phyloP scores from a whole-genome alignment of 2,329 filamentous ascomycete species.

The Alternaria dauci region DNA sequence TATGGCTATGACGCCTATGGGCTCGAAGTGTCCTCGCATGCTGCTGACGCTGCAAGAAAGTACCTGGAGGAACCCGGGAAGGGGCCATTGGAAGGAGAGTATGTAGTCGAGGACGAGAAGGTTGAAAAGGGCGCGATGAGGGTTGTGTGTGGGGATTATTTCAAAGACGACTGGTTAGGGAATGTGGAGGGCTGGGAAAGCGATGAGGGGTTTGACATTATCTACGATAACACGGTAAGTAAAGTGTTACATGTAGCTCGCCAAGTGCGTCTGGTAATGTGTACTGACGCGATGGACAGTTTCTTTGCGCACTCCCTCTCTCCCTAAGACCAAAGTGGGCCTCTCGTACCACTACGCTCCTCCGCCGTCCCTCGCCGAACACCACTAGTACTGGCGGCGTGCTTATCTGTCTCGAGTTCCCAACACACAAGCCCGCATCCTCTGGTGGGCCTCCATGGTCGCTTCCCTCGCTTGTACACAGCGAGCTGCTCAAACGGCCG shows the following conservation, averaged over 20 bases:
- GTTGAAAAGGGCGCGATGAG: slow-evolving; percentile 60
- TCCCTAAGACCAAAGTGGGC: slow-evolving; percentile 66
- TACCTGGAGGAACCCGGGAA: slow-evolving; percentile 44
- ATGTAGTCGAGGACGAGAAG: slow-evolving; percentile 53
- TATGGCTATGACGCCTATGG: slow-evolving; percentile 82
- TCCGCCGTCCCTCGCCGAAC: slow-evolving; percentile 49
- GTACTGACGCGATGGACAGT: slow-evolving; percentile 52
- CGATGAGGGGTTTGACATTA: slow-evolving; percentile 66
- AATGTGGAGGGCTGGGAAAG: slow-evolving; percentile 42
- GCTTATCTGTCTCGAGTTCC: slow-evolving; percentile 78
- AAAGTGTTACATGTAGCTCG: background rate
- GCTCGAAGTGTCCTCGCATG: slow-evolving; percentile 70
- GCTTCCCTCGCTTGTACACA: slow-evolving; percentile 72
- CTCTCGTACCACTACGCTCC: slow-evolving; percentile 62
- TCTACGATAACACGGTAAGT: slow-evolving; percentile 70
- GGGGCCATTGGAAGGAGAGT: slow-evolving; percentile 53
- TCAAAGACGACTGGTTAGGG: slow-evolving; percentile 66
- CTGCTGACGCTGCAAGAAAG: slow-evolving; percentile 57
- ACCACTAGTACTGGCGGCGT: slow-evolving; percentile 49
- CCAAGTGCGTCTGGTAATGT: background rate
- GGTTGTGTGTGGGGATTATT: slow-evolving; percentile 73
- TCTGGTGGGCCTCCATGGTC: slow-evolving; percentile 77
- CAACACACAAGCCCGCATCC: slow-evolving; percentile 72
- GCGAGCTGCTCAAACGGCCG: slow-evolving; percentile 73
- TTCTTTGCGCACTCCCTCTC: slow-evolving; percentile 67